These are phyloP conservation scores for Sporothrix euskadiensis DNA, from an alignment of 2,329 filamentous ascomycete genomes.

Conservation along the genomic window DNA sequence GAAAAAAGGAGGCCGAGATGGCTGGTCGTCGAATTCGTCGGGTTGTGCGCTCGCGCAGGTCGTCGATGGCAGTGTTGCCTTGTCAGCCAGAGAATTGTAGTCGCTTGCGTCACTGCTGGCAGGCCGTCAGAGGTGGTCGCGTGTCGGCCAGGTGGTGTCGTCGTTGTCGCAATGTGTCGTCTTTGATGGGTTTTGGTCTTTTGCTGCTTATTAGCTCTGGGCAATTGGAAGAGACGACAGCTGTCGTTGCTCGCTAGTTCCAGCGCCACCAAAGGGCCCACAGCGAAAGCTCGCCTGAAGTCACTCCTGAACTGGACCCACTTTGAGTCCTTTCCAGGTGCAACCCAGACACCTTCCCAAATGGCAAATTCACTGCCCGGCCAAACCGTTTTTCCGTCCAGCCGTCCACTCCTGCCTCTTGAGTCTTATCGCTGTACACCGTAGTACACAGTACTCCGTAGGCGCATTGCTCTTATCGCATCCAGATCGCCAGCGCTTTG, in stretches of 20 bases:
- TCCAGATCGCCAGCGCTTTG: neutral
- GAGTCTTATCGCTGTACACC: slow-evolving; percentile 4
- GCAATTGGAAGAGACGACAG: slow-evolving; percentile 9
- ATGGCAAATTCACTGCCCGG: neutral
- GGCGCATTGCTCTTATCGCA: slow-evolving; percentile 23
- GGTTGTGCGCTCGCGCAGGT: neutral
- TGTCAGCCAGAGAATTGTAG: neutral
- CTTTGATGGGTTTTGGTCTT: slow-evolving; percentile 23
- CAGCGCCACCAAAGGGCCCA: neutral
- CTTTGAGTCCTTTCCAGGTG: neutral
- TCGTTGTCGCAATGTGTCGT: slow-evolving; percentile 30
- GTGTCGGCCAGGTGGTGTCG: slow-evolving; percentile 13
- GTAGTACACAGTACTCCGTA: neutral
- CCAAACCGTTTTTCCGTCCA: slow-evolving; percentile 24
- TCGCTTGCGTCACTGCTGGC: neutral
- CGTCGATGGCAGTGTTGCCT: neutral
- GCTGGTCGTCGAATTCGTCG: neutral
- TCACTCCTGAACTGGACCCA: neutral
- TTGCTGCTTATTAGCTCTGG: neutral
- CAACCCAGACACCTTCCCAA: neutral
- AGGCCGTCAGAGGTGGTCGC: slow-evolving; percentile 1
- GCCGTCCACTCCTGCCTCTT: neutral
- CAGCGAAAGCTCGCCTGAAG: neutral
- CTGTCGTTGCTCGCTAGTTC: neutral
- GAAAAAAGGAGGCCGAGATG: slow-evolving; percentile 2